These are phyloP conservation scores for Aphanomyces euteiches DNA, from an alignment of 352 stramenopile genomes.

Conservation along the genomic window DNA sequence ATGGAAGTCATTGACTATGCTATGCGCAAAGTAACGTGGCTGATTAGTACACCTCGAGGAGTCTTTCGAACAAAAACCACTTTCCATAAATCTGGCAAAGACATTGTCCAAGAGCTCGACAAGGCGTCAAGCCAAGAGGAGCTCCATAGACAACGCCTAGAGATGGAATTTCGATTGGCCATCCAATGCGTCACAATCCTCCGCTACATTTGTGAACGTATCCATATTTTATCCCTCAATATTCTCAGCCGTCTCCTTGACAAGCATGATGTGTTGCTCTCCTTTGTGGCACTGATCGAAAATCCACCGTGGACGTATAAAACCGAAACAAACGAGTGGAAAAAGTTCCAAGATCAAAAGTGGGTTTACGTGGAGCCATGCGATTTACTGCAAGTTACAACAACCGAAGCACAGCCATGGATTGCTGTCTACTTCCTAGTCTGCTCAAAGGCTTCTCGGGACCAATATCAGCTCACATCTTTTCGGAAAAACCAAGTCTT, in stretches of 20 bases:
- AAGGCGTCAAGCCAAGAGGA: constrained; percentile 53
- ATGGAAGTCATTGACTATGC: constrained; percentile 94
- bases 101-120: constrained; percentile 63
- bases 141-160: constrained; percentile 62
- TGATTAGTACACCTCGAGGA: constrained; percentile 62
- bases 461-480: constrained; percentile 93
- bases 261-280: constrained; percentile 93
- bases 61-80: constrained; percentile 51
- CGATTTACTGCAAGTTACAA: constrained; percentile 91
- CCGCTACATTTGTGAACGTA: constrained; percentile 87
- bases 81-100: constrained; percentile 68
- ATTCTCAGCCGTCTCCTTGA: constrained; percentile 91
- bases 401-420: constrained; percentile 93
- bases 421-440: constrained; percentile 93
- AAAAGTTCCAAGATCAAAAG: constrained; percentile 91
- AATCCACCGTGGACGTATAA: constrained; percentile 95
- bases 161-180: constrained; percentile 84
- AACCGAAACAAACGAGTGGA: constrained; percentile 54
- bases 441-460: constrained; percentile 86
- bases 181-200: constrained; percentile 86
- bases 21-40: constrained; percentile 84
- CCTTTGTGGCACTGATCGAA: constrained; percentile 90
- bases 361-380: constrained; percentile 81
- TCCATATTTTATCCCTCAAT: constrained; percentile 80
- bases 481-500: constrained; percentile 93